Evolutionary conservation across 108 stramenopile genomes (phyloP), one percentile per base, ranked within the genome.

Genomic region (Phaeodactylum tricornutum): DNA sequence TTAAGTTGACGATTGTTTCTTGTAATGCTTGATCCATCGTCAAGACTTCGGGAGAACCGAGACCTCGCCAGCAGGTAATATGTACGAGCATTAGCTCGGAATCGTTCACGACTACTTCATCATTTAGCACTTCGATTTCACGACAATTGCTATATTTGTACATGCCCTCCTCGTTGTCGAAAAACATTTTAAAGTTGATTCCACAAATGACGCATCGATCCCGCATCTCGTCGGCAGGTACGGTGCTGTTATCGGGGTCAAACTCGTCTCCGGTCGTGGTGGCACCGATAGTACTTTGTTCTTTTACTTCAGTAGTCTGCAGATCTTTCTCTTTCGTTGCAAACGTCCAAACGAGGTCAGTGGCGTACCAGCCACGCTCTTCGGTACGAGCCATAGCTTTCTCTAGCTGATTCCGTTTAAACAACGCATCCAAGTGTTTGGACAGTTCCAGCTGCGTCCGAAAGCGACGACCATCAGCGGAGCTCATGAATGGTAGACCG

Each of bases 161-260:
- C 28, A 80, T 76, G 6, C 87, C 87, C 52, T 89, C 83, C 21
- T 89, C 87, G 50, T 89, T 84, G 69, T 89, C 87, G 38, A 89
- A 89, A 36, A 75, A 67, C 87, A 89, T 89, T 43, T 73, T 71
- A 50, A 89, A 89, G 44, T 82, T 83, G 46, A 89, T 78, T 1
- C 83, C 87, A 62, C 87, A 89, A 24, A 89, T 64, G 16, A 78
- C 70, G 43, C 87, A 89, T 21, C 74, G 64, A 61, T 80, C 76
- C 49, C 81, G 59, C 4, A 71, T 49, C 58, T 89, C 87, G 46
- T 89, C 87, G 7, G 87, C 87, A 38, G 74, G 60, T 29, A 71
- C 53, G 3, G 79, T 72, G 26, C 62, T 64, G 4, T 47, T 45
- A 15, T 42, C 35, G 14, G 76, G 52, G 45, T 61, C 29, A 28